Conservation (phyloP, 140 eudicot species). For the Ambrosia hybrid region DNA sequence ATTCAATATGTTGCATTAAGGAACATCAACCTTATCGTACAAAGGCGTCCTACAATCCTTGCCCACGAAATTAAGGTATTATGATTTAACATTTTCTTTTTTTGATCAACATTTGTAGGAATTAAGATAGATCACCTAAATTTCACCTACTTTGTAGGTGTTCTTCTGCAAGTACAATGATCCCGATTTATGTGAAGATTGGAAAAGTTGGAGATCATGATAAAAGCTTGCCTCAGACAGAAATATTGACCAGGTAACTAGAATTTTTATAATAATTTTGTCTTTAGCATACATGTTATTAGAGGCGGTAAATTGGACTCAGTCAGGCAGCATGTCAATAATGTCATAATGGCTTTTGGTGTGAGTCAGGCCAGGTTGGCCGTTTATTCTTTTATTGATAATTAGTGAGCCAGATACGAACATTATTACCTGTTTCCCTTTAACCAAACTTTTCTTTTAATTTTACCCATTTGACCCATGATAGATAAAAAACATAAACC, state of each 20-base stretch:
- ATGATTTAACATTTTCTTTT: conserved; percentile 8
- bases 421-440: conserved; percentile 8
- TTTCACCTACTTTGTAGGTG: conserved; percentile 46
- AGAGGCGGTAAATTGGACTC: background rate
- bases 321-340: too few relatives aligned
- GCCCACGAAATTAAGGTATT: conserved; percentile 99
- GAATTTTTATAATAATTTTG: background rate
- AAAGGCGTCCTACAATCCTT: conserved; percentile 91
- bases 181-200: conserved; percentile 91
- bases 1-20: conserved; percentile 97
- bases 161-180: conserved; percentile 98
- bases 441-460: background rate
- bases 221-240: conserved; percentile 97
- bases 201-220: conserved; percentile 94
- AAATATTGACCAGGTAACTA: conserved; percentile 81
- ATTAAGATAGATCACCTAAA: background rate
- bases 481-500: background rate
- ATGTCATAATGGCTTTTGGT: too few relatives aligned
- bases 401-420: background rate
- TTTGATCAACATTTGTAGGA: conserved; percentile 7
- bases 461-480: background rate
- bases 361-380: background rate
- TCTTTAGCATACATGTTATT: background rate
- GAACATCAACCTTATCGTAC: conserved; percentile 96
- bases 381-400: background rate